Percentiles rank a stretch among this genome's conserved stretches.
Conservation (phyloP, 2,329 filamentous ascomycete species). For the Fonsecaea multimorphosa region DNA sequence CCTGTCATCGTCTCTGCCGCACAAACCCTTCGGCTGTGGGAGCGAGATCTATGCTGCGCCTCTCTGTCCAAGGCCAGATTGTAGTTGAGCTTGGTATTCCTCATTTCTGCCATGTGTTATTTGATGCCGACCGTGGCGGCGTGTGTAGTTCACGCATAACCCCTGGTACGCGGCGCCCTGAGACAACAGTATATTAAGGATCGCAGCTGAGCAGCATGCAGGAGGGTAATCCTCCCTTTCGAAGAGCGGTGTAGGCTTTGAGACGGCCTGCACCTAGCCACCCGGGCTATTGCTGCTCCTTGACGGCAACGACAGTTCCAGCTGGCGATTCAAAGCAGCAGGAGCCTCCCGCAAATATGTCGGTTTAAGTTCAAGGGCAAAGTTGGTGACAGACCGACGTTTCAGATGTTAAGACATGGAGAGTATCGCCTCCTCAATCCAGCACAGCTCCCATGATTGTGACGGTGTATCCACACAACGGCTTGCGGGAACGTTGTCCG, state of each 20-base stretch:
- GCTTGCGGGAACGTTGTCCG: neutral
- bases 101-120: slow-evolving; percentile 5
- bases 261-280: slow-evolving; percentile 15
- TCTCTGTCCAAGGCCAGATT: neutral
- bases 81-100: neutral
- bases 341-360: slow-evolving; percentile 13
- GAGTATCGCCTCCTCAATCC: neutral
- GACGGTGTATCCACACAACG: slow-evolving; percentile 5
- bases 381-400: slow-evolving; percentile 22
- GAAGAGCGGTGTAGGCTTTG: slow-evolving; percentile 31
- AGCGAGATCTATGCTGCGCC: slow-evolving; percentile 27
- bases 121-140: slow-evolving; percentile 1
- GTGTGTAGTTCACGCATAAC: neutral
- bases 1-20: slow-evolving; percentile 14
- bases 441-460: neutral
- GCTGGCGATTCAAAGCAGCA: slow-evolving; percentile 12
- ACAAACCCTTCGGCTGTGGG: slow-evolving; percentile 3
- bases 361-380: neutral
- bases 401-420: slow-evolving; percentile 23
- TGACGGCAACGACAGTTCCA: slow-evolving; percentile 10
- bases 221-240: neutral
- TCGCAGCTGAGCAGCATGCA: slow-evolving; percentile 20
- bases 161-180: neutral
- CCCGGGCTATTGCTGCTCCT: slow-evolving; percentile 23
- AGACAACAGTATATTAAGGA: slow-evolving; percentile 2